A percentile compares a stretch with the other conserved stretches of the same genome.
Conservation (phyloP, 2,329 filamentous ascomycete genomes). For the Diaporthe destruens region DNA sequence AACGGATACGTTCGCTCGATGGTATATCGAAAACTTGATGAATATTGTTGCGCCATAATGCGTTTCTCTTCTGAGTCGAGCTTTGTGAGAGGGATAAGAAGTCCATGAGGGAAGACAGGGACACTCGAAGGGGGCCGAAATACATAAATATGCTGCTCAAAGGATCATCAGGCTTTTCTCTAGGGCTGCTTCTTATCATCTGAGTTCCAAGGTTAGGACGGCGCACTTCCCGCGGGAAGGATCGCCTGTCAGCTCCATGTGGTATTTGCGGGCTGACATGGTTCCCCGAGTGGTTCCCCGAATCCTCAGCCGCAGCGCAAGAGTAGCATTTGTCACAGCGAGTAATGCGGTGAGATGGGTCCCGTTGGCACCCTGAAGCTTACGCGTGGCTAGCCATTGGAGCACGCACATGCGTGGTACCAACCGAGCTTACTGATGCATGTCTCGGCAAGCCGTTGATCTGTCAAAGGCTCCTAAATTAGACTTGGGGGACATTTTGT, state of each 20-base stretch:
- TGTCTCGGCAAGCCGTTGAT: background rate
- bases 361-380: constrained; percentile 12
- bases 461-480: constrained; percentile 4
- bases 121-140: background rate
- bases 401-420: background rate
- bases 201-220: background rate
- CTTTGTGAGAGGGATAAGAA: background rate
- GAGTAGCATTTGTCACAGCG: background rate
- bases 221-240: background rate
- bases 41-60: constrained; percentile 18
- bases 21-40: constrained; percentile 34
- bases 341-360: constrained; percentile 6
- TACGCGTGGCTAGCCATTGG: constrained; percentile 12
- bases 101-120: no score
- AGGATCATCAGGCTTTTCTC: background rate
- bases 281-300: constrained; percentile 10
- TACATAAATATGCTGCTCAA: background rate
- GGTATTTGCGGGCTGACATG: constrained; percentile 16
- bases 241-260: constrained; percentile 3
- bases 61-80: background rate
- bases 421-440: background rate
- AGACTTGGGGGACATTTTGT: background rate
- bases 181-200: background rate
- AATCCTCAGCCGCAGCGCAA: constrained; percentile 3
- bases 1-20: constrained; percentile 40